Evolutionary conservation across 208 protist species (phyloP).

Genomic region (Acanthamoeba rhysodes): DNA sequence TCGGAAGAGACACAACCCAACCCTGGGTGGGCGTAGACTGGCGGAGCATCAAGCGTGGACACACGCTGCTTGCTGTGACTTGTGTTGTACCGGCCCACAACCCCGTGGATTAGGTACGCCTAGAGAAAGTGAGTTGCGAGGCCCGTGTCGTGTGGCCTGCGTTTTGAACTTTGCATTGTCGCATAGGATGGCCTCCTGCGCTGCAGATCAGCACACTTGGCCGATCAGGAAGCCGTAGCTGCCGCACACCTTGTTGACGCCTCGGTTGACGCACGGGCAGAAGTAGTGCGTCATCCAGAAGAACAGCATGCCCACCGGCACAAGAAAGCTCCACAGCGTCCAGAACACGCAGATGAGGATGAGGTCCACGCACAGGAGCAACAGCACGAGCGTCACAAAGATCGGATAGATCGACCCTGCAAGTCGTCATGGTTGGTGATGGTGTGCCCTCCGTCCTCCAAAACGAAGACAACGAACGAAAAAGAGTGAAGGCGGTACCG

Average conservation of each 20-base stretch:
- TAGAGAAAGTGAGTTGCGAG: no score
- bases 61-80: background rate
- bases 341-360: background rate
- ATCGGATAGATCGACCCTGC: background rate
- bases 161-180: background rate
- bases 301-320: slow-evolving; percentile 5
- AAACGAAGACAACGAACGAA: no score
- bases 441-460: no score
- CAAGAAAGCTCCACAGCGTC: slow-evolving; percentile 1
- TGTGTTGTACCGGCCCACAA: background rate
- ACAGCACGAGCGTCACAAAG: background rate
- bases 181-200: no score
- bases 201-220: background rate
- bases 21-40: no score
- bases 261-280: slow-evolving; percentile 5
- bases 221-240: background rate
- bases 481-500: background rate
- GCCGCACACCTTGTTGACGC: background rate
- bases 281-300: slow-evolving; percentile 23
- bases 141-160: no score
- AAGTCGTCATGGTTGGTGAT: no score
- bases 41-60: no score
- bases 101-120: no score
- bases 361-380: background rate
- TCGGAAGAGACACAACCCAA: no score